Evolutionary conservation across 2,329 filamentous ascomycete genomes (phyloP), one percentile per base, ranked within the genome.

Genomic region (Camptophora hylomeconis): DNA sequence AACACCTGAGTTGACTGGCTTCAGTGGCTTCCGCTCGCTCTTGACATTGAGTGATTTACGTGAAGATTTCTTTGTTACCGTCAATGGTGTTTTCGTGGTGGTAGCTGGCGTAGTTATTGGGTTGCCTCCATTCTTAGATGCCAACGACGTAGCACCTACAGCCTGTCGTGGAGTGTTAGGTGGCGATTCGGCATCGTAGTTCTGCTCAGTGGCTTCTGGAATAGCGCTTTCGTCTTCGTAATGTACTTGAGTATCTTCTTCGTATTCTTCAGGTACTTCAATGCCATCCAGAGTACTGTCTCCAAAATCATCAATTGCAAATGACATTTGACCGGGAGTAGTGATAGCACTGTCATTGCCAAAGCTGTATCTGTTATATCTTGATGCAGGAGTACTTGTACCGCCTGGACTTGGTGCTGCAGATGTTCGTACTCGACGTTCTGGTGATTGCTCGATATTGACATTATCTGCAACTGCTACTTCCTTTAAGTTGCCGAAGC

Each of bases 1-100:
- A 3, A 80, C 48, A 8, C 48, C 45, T 14, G 48, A 36, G 13
- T 45, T 39, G 12, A 41, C 33, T 3, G 32, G 10, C 12, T 31
- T 36, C n/a, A 45, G 32, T 9, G 41, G 41, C 7, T 30, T 28
- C 26, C 26, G 31, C 16, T 33, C 31, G 29, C 38, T 32, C 25
- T 39, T 37, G 9, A 28, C 5, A 11, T 13, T 13, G 13, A n/a
- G n/a, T 4, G 32, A 26, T 12, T 16, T 17, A 3, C 13, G 24
- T 10, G 19, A 22, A n/a, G 14, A 10, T 13, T 24, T 33, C 19
- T 24, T 30, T 11, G 18, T 11, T n/a, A 30, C 7, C 8, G 33
- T 36, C 3, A 27, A n/a, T 15, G 38, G 33, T 10, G 35, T 34
- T 17, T 30, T 32, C 6, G 17, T 6, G 17, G 28, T 12, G 14